Base-by-base conservation (phyloP, 2,329 filamentous ascomycete species). In the Microdochium bolleyi region DNA sequence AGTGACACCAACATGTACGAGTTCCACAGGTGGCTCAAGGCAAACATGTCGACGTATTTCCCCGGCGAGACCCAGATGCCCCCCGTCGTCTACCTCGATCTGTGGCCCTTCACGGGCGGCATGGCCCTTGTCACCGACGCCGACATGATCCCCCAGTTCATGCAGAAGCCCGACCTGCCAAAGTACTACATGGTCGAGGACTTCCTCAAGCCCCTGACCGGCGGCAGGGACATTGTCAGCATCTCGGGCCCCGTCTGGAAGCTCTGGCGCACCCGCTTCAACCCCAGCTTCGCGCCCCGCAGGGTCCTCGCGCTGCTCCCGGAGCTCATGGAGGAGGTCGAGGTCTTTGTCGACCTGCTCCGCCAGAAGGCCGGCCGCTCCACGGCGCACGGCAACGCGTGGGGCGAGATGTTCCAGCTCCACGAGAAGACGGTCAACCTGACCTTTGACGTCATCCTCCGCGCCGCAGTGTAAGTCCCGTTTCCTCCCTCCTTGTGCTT, bases 221-320 rank as follows among this genome's bases (percentile, higher is more conserved):
- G 61, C 8, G 63, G 64, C 24, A 55, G 63, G 11, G 66, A 70
- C 48, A 56, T 72, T 2, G 60, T 73, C 24, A 62, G 63, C 24
- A 54, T 65, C 13, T 66, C 72, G 16, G 72, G 72, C 2, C 58
- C 61, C 11, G 62, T 67, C 50, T 74, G 71, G 71, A 70, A 69
- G 56, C 56, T 51, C 37, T 62, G 63, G 57, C 60, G 69, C 50
- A 57, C 56, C 32, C 56, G 67, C 27, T 72, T 72, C 60, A 71
- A 71, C 56, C 67, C 66, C 3, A 69, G 69, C 4, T 73, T 73
- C 56, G 65, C 67, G 0, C 58, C 60, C 8, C 65, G 60, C 52
- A 70, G 72, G 52, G 50, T 73, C 27, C 60, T 68, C 48, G 63
- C 64, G 1, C 53, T 72, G 24, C 59, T 68, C 2, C 67, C 68